These are phyloP conservation scores for Raphanus raphanistrum DNA, from an alignment of 345 rosid species.

Conservation along the genomic window DNA sequence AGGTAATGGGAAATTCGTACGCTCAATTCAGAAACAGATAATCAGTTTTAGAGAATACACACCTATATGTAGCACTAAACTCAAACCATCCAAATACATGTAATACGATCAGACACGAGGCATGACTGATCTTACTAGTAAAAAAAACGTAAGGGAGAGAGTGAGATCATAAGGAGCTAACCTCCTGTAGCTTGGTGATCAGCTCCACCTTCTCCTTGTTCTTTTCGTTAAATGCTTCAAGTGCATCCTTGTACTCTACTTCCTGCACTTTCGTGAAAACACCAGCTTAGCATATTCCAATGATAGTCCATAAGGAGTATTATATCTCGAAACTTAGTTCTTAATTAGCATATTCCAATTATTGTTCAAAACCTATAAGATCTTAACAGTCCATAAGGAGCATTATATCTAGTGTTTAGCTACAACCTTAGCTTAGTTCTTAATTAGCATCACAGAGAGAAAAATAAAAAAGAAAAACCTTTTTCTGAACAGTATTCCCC, in stretches of 20 bases:
- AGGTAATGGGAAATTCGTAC: not conserved
- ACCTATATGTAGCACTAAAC: not conserved
- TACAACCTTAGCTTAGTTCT: not conserved
- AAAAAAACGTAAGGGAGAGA: conserved; percentile 7
- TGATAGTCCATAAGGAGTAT: not conserved
- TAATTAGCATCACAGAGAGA: not conserved
- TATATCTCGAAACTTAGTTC: too few relatives aligned
- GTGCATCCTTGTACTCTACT: conserved; percentile 82
- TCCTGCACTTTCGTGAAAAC: conserved; percentile 46
- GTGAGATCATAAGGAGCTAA: conserved; percentile 31
- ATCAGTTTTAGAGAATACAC: not conserved
- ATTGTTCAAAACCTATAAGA: not conserved
- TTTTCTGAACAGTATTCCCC: conserved; percentile 82
- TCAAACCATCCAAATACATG: not conserved
- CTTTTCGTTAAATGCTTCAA: conserved; percentile 76
- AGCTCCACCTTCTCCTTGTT: conserved; percentile 87
- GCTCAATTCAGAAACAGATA: conserved; percentile 6
- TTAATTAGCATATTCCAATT: not conserved
- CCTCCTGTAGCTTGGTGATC: conserved; percentile 83
- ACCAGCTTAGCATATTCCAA: not conserved
- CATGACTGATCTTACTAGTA: not conserved
- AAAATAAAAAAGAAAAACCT: too few relatives aligned
- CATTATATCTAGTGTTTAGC: not conserved
- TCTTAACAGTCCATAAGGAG: not conserved
- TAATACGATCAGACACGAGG: not conserved